Percentiles rank a stretch among this genome's conserved stretches.
Evolutionary conservation across 441 rosid species (phyloP).

Genomic region (Daphne laureola): DNA sequence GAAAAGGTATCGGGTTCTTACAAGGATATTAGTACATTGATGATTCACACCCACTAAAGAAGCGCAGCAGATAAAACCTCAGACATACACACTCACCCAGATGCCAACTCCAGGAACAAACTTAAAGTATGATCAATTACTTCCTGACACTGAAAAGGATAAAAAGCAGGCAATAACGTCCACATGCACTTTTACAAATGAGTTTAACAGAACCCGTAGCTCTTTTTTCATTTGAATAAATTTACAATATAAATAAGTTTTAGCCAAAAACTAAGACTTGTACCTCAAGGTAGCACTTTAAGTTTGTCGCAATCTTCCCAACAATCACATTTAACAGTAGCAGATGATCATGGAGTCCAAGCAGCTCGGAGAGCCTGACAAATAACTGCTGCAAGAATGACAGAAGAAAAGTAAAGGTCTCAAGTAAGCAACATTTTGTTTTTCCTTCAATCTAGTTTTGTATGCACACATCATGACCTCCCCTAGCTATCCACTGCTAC

Average conservation of each 20-base stretch:
- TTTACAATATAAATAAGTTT: conserved; percentile 5
- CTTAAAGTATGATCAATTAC: conserved; percentile 91
- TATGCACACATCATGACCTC: too few species aligned
- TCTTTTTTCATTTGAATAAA: too few species aligned
- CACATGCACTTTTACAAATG: neutral
- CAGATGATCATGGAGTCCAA: conserved; percentile 94
- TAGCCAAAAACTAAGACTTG: conserved; percentile 14
- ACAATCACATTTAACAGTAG: conserved; percentile 87
- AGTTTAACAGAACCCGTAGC: conserved; percentile 6
- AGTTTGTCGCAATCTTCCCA: conserved; percentile 90
- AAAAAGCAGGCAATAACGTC: neutral
- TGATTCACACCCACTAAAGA: conserved; percentile 11
- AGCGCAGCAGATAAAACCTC: conserved; percentile 8
- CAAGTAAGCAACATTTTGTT: conserved; percentile 16
- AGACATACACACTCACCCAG: conserved; percentile 59
- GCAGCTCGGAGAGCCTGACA: conserved; percentile 86
- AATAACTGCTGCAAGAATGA: conserved; percentile 89
- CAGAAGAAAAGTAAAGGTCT: conserved; percentile 28
- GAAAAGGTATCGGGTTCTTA: conserved; percentile 14
- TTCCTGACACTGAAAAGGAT: conserved; percentile 70
- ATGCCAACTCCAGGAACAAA: conserved; percentile 93
- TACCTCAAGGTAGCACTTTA: conserved; percentile 93
- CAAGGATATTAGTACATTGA: conserved; percentile 5
- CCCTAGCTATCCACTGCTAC: too few species aligned
- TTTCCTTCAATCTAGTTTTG: too few species aligned